Base-by-base conservation (phyloP, 2,329 filamentous ascomycete genomes). In the Cyphellophora europaea region DNA sequence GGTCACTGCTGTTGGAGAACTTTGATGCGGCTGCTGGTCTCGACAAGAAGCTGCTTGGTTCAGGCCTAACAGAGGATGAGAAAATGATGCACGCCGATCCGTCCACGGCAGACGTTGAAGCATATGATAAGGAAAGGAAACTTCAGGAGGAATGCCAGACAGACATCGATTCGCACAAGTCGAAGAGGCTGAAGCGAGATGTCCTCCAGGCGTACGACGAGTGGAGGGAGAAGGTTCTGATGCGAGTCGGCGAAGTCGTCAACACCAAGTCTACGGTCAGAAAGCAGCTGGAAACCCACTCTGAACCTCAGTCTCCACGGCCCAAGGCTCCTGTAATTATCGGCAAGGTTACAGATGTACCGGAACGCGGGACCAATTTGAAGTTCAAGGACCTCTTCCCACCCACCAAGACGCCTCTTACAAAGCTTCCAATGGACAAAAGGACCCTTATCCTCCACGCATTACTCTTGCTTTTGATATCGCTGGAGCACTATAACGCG, bases 401-500 rank as follows among this genome's bases (percentile, higher is more conserved):
- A 11, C 76, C 78, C 0, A 66, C 71, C 18, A 65, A 72, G 28
- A 84, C 75, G 5, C 56, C 70, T 2, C 65, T 91, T 8, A 72
- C 68, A 47, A 65, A 68, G 6, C 59, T 84, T 2, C 59, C 72
- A 0, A 60, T 73, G 37, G 72, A 77, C 36, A 79, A 78, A 50
- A 66, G 79, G 30, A 69, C 70, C 16, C 63, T 87, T 5, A 67
- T 93, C 5, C 60, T 93, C 5, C 80, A 91, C 48, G 73, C 77
- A 1, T 62, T 86, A 27, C 63, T 93, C 1, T 63, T 93, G 3
- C 64, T 91, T 16, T 51, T 88, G 5, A 61, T 93, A 2, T 87
- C 82, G 2, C 62, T 93, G 11, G 79, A 91, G 50, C 75, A 82
- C 43, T 93, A 91, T 56, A 74, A 70, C 27, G 74, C 82, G 4